Evolutionary conservation across 169 alveolate genomes (phyloP).

Genomic region (Plasmodium ovale): DNA sequence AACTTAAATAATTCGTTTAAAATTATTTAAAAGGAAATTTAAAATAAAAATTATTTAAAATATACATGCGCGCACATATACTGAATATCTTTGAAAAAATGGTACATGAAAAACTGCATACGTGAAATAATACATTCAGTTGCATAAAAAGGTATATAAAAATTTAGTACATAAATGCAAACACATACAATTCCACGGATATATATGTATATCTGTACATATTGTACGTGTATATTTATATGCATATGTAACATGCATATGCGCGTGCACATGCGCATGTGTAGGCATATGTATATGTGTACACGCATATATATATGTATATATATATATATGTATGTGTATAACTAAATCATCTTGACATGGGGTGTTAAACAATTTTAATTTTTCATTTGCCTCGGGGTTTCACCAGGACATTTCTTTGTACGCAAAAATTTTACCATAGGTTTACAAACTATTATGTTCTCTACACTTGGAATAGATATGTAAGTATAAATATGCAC

Average conservation of each 20-base stretch:
- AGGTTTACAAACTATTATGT: too few species aligned
- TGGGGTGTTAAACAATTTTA: constrained; percentile 12
- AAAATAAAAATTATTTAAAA: constrained; percentile 59
- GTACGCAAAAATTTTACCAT: too few species aligned
- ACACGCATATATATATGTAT: constrained; percentile 5
- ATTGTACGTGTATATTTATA: constrained; percentile 1
- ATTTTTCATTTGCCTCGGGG: not conserved
- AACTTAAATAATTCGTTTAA: constrained; percentile 48
- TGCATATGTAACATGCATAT: not conserved
- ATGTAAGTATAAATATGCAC: not conserved
- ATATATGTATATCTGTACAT: not conserved
- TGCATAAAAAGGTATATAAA: not conserved
- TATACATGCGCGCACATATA: constrained; percentile 74
- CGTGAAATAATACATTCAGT: not conserved
- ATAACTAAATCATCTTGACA: constrained; percentile 36
- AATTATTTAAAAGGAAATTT: constrained; percentile 59
- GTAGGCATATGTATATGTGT: not conserved
- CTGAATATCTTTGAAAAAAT: constrained; percentile 53
- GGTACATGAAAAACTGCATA: constrained; percentile 27
- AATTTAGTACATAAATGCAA: not conserved
- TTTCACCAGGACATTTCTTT: too few species aligned
- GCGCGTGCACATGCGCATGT: too few species aligned
- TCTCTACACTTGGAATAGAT: not conserved
- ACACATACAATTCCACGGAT: not conserved
- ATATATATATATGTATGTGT: not conserved